Evolutionary conservation across 1,284 basidiomycete species (phyloP).

Genomic region (Neonothopanus nambi): DNA sequence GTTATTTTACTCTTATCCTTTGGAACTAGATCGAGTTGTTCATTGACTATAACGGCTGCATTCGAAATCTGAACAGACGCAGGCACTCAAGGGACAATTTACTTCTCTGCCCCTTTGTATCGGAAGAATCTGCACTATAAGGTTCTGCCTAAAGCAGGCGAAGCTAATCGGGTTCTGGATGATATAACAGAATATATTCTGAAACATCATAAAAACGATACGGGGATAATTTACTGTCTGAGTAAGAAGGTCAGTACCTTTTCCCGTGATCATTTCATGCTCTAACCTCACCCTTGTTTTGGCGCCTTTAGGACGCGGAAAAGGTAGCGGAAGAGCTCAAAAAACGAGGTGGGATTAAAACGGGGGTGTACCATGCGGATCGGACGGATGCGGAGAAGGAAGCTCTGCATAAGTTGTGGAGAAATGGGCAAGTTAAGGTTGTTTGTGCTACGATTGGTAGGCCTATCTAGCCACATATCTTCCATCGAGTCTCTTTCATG

Average conservation of each 20-base stretch:
- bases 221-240: conserved; percentile 90
- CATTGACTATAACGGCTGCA: too few relatives aligned
- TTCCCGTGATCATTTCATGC: not conserved
- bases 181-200: conserved; percentile 77
- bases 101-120: conserved; percentile 88
- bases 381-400: conserved; percentile 71
- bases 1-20: too few relatives aligned
- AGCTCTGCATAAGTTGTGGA: conserved; percentile 75
- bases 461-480: conserved; percentile 18
- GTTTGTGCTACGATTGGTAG: conserved; percentile 90
- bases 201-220: conserved; percentile 66
- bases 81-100: conserved; percentile 67
- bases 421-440: conserved; percentile 76
- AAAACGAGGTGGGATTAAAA: conserved; percentile 65
- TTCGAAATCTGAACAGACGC: conserved; percentile 65
- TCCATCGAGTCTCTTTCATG: too few relatives aligned
- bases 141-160: conserved; percentile 72
- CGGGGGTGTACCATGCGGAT: conserved; percentile 86
- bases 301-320: conserved; percentile 64
- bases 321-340: conserved; percentile 65
- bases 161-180: conserved; percentile 52
- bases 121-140: conserved; percentile 84
- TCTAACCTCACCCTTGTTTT: not conserved
- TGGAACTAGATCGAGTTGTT: too few relatives aligned
- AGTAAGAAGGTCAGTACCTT: conserved; percentile 63